A percentile compares a stretch with the other conserved stretches of the same genome.
phyloP scores from a whole-genome alignment of 371 early-diverging fungal genomes.

The Vittaforma corneae region DNA sequence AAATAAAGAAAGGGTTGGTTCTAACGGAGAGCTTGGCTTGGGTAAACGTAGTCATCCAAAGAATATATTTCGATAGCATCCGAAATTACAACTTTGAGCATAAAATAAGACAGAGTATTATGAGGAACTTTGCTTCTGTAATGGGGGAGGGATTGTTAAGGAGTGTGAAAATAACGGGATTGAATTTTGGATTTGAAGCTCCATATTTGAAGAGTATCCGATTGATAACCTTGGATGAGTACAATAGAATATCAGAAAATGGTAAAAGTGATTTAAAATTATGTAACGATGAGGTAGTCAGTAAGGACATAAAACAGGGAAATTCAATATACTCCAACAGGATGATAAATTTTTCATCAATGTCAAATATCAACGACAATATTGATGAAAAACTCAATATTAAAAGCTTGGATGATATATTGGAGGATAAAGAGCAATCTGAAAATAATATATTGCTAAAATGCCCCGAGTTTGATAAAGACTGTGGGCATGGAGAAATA shows the following conservation, averaged over 20 bases:
- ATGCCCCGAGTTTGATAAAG: background rate
- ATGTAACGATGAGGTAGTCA: conserved; percentile 7
- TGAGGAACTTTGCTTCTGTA: conserved; percentile 40
- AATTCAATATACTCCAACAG: background rate
- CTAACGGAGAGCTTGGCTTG: conserved; percentile 48
- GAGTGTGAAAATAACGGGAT: conserved; percentile 39
- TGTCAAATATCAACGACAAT: background rate
- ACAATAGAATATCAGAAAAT: conserved; percentile 8
- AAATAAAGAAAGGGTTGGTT: conserved; percentile 25
- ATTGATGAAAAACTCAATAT: background rate
- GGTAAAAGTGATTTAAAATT: background rate
- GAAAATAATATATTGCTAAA: background rate
- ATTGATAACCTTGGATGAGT: conserved; percentile 36
- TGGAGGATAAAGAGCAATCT: background rate
- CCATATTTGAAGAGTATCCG: conserved; percentile 48
- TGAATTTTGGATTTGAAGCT: conserved; percentile 52
- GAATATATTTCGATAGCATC: conserved; percentile 46
- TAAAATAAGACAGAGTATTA: conserved; percentile 37
- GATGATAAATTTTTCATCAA: background rate
- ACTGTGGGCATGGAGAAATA: background rate
- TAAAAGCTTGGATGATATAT: background rate
- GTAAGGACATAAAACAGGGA: conserved; percentile 6
- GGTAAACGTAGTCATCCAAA: conserved; percentile 52
- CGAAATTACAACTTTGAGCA: conserved; percentile 44
- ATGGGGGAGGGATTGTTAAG: conserved; percentile 42